Evolutionary conservation across 2,329 filamentous ascomycete genomes (phyloP), one percentile per base, ranked within the genome.

Genomic region (Lasiodiplodia sp.): DNA sequence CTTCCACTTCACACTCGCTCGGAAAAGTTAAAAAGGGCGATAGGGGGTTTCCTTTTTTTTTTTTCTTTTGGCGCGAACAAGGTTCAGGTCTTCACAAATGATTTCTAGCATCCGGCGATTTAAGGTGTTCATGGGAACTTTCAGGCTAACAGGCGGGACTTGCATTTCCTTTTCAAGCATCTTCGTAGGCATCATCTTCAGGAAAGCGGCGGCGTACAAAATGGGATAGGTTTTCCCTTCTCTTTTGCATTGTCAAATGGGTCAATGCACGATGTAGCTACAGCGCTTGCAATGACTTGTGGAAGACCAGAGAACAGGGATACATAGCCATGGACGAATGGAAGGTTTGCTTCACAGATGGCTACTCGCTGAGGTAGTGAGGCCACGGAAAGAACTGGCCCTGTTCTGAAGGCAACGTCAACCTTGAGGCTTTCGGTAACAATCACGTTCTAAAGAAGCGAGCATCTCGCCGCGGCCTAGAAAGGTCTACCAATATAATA

Each of bases 101-200:
- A 37, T 38, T 12, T 64, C 60, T 28, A 44, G 44, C 34, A 64
- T 64, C 25, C 31, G 21, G 18, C 18, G 21, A 37, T 64, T 52
- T 52, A 38, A 25, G 60, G 47, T n/a, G 14, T 64, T 34, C n/a
- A 64, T 18, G n/a, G 40, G n/a, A 31, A 4, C 47, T 28, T 25
- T 64, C n/a, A 25, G 31, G 31, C 12, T 52, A 25, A 23, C 38
- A 52, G 28, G 12, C 6, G 11, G 47, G n/a, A 16, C 25, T 52
- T 18, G 28, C 25, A 38, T 52, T 64, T 51, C 28, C 28, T 52
- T 52, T 25, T 52, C 31, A 53, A 38, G 8, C 12, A 52, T 64
- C 37, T 38, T 49, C n/a, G 23, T 14, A 18, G 16, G 47, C 4
- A 52, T 37, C 31, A 52, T 53, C 16, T 38, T 21, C 21, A 21